Evolutionary conservation across 805 yeast genomes (phyloP).

Genomic region (Candida multigemmis): DNA sequence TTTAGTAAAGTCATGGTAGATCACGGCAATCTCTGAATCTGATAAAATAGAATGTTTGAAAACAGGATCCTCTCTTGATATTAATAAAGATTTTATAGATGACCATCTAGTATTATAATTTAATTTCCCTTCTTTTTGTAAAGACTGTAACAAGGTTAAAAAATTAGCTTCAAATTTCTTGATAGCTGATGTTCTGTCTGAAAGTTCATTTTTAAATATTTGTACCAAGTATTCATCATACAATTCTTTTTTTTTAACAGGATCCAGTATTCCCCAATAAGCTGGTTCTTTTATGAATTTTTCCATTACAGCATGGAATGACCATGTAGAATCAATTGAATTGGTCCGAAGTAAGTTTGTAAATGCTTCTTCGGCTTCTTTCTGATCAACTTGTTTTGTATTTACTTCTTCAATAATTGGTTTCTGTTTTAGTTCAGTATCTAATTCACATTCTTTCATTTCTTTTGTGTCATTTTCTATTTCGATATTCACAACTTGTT

Average conservation of each 20-base stretch:
- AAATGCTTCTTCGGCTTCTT: constrained; percentile 39
- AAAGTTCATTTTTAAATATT: constrained; percentile 37
- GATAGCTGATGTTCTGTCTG: constrained; percentile 42
- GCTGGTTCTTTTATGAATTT: constrained; percentile 47
- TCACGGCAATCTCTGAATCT: constrained; percentile 45
- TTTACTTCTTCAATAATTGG: constrained; percentile 13
- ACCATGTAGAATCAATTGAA: constrained; percentile 65
- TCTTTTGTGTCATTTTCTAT: constrained; percentile 1
- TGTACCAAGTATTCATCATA: constrained; percentile 55
- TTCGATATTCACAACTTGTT: constrained; percentile 1
- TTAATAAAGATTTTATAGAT: constrained; percentile 36
- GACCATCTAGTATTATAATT: constrained; percentile 57
- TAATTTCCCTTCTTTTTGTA: constrained; percentile 26
- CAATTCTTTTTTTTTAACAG: constrained; percentile 47
- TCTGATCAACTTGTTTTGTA: constrained; percentile 9
- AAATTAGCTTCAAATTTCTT: constrained; percentile 53
- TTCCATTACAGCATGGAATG: constrained; percentile 59
- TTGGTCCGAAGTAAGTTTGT: constrained; percentile 42
- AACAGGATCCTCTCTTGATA: constrained; percentile 57
- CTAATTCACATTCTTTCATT: constrained; percentile 7
- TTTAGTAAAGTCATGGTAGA: constrained; percentile 43
- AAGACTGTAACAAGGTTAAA: constrained; percentile 31
- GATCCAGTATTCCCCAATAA: constrained; percentile 61
- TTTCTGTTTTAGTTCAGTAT: constrained; percentile 11
- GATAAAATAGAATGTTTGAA: constrained; percentile 52